Percentiles rank a stretch among this genome's conserved stretches.
These are phyloP conservation scores for Podaxis pistillaris DNA, from an alignment of 768 basidiomycete species.

Conservation along the genomic window DNA sequence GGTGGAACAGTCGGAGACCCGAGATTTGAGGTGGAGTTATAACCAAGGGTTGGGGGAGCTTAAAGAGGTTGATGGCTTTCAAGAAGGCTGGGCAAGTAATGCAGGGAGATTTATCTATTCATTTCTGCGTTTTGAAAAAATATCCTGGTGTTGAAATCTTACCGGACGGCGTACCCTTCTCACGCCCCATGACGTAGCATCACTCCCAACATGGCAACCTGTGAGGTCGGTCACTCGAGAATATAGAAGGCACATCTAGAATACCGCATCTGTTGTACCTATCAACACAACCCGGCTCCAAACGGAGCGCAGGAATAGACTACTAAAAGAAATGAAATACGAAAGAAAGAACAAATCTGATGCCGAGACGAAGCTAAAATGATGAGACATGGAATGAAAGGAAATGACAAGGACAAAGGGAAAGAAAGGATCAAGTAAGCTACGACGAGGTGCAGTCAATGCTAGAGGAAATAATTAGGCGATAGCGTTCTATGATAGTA, in stretches of 20 bases:
- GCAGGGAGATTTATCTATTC: background rate
- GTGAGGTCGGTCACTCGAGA: background rate
- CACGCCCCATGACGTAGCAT: background rate
- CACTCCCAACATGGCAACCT: background rate
- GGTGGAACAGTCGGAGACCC: background rate
- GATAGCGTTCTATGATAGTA: constrained; percentile 46
- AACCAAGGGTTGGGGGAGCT: background rate
- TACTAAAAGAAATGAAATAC: background rate
- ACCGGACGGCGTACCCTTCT: background rate
- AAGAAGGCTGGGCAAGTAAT: background rate
- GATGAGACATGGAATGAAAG: background rate
- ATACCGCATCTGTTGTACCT: constrained; percentile 9
- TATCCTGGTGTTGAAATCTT: background rate
- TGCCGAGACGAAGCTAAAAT: constrained; percentile 4
- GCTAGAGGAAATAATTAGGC: constrained; percentile 12
- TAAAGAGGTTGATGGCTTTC: background rate
- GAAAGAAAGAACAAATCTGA: constrained; percentile 4
- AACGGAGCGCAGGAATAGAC: constrained; percentile 5
- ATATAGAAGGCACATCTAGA: background rate
- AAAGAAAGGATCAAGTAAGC: constrained; percentile 15
- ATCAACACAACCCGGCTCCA: constrained; percentile 5
- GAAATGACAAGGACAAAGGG: constrained; percentile 16
- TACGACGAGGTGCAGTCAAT: constrained; percentile 11
- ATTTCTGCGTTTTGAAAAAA: background rate
- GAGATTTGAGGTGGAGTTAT: background rate